Conservation (phyloP, 495 filamentous ascomycete species). For the Aspergillus kassunensis region DNA sequence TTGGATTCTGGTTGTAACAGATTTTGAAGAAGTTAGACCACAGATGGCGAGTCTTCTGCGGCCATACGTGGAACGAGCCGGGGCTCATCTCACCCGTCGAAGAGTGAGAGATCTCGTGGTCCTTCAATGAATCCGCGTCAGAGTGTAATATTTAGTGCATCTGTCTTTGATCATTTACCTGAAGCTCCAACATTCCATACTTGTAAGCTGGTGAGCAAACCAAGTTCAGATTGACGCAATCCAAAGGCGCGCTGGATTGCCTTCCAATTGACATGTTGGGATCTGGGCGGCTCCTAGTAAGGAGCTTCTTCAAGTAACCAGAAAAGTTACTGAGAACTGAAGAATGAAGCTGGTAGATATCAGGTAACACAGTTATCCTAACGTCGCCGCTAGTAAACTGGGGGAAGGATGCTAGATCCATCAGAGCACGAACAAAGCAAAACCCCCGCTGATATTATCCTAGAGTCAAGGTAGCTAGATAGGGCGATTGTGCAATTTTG, state of each 20-base stretch:
- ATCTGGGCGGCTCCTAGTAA: neutral
- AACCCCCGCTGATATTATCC: neutral
- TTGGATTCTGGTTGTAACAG: slow-evolving; percentile 33
- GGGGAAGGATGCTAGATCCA: slow-evolving; percentile 20
- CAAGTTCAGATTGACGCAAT: slow-evolving; percentile 4
- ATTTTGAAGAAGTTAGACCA: slow-evolving; percentile 22
- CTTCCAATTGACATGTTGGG: neutral
- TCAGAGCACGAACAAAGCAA: neutral
- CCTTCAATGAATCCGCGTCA: neutral
- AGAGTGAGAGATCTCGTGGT: neutral
- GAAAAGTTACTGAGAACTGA: slow-evolving; percentile 16
- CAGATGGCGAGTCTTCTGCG: slow-evolving; percentile 3
- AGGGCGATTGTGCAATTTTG: neutral
- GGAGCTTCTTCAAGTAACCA: neutral
- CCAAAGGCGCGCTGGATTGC: neutral
- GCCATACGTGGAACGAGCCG: slow-evolving; percentile 7
- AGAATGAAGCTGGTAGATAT: slow-evolving; percentile 32
- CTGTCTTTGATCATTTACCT: neutral
- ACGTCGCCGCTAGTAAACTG: slow-evolving; percentile 36
- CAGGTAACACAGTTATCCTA: slow-evolving; percentile 26
- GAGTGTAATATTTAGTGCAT: neutral
- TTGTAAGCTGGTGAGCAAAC: slow-evolving; percentile 6
- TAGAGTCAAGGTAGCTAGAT: neutral
- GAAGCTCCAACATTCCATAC: slow-evolving; percentile 14
- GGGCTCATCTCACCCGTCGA: neutral